phyloP scores from a whole-genome alignment of 1,284 basidiomycete species.

The Ganoderma leucocontextum region DNA sequence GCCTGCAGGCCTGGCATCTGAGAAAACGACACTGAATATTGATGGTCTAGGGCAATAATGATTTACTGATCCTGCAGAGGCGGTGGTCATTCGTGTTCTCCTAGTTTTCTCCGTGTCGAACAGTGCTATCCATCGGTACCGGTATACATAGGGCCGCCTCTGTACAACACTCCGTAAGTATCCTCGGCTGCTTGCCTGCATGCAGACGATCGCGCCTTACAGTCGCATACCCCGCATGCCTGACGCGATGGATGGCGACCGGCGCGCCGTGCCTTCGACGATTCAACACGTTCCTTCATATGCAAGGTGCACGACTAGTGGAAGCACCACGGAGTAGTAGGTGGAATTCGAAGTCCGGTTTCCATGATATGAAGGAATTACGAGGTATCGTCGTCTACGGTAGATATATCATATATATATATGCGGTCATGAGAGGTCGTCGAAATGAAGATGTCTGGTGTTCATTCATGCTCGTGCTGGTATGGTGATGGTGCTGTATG shows the following conservation, averaged over 20 bases:
- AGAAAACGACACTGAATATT: no score
- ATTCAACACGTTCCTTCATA: background rate
- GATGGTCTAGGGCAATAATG: no score
- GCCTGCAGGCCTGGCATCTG: no score
- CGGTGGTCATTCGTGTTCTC: no score
- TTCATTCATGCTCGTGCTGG: background rate
- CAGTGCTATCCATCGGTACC: no score
- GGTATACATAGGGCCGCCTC: no score
- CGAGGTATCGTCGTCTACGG: conserved; percentile 2
- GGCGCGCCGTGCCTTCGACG: no score
- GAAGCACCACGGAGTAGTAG: background rate
- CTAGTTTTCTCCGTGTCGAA: no score
- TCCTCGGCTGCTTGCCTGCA: background rate
- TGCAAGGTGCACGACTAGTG: background rate
- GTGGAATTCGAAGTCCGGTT: background rate
- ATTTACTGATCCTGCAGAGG: no score
- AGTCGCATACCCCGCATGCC: background rate
- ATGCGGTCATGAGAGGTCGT: conserved; percentile 1
- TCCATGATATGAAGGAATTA: background rate
- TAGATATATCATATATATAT: background rate
- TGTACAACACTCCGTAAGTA: no score
- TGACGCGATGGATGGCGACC: no score
- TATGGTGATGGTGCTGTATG: background rate
- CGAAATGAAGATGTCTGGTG: background rate
- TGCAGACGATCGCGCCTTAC: background rate